Conservation (phyloP, 1,284 basidiomycete genomes). For the Trichosporon ovoides region DNA sequence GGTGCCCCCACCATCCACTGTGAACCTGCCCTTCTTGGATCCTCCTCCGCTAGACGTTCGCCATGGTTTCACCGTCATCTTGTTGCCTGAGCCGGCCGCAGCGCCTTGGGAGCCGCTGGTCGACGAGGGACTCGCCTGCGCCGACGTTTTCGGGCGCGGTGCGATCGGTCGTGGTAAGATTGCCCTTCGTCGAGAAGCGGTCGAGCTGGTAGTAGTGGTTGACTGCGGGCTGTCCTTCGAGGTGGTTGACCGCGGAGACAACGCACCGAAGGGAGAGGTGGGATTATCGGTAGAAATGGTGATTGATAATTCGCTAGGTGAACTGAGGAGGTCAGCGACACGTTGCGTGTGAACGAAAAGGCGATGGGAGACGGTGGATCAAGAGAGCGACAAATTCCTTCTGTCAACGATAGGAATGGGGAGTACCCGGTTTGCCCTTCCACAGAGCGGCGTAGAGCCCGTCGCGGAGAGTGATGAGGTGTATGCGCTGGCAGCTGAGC, state of each 20-base stretch:
- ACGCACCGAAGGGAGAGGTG: constrained; percentile 39
- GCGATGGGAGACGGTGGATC: not conserved
- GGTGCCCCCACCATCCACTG: constrained; percentile 40
- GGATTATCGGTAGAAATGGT: constrained; percentile 40
- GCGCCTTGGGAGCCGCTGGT: constrained; percentile 3
- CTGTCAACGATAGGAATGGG: not conserved
- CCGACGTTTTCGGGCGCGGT: constrained; percentile 19
- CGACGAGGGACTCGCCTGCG: constrained; percentile 12
- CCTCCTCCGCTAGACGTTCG: constrained; percentile 24
- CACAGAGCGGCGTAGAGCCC: not conserved
- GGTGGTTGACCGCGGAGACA: constrained; percentile 39
- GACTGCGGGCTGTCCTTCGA: constrained; percentile 29
- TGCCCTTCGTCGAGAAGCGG: constrained; percentile 29
- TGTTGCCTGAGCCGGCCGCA: constrained; percentile 12
- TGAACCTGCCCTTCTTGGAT: constrained; percentile 45
- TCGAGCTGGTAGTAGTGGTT: constrained; percentile 19
- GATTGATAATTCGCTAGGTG: constrained; percentile 12
- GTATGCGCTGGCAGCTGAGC: too few species aligned
- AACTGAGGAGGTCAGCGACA: not conserved
- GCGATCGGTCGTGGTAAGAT: constrained; percentile 42
- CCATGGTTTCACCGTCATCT: constrained; percentile 42
- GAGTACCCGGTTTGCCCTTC: not conserved
- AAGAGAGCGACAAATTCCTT: not conserved
- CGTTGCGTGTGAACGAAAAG: too few species aligned
- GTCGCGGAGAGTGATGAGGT: too few species aligned